Base-by-base conservation (phyloP, 139 green algal genomes). In the Micromonas pusilla region DNA sequence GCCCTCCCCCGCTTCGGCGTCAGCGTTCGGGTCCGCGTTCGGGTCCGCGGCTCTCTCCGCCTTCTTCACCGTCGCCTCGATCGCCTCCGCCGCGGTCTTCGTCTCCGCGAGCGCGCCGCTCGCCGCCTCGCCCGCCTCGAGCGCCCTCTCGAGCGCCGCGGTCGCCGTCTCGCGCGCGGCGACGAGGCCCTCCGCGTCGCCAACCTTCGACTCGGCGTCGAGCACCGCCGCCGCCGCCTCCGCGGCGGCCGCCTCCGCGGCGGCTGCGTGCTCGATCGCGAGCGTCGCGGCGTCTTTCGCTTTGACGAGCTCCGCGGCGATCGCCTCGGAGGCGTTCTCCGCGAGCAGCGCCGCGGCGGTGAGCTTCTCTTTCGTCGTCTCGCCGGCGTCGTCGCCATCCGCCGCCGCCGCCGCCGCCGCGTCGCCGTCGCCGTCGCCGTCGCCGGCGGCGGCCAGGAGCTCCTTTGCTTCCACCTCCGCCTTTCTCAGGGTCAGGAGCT, bases 401-500 rank as follows among this genome's bases (percentile, higher is more conserved):
- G 78, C 72, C 45, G 92, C 72, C 80, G 91, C 65, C 25, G 80
- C 83, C 52, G 79, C 45, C 9, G 9, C 62, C 4, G 87, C 90
- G 72, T 89, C 82, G 16, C 91, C 79, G 83, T 94, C 88, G 0
- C n/a, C n/a, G n/a, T n/a, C n/a, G 90, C 88, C 28, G 81, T 84
- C 80, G 92, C n/a, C n/a, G n/a, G n/a, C 92, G 31, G 84, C 84
- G 0, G 72, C 70, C 34, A 94, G 85, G 80, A 94, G 87, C 79
- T 91, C 82, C 16, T 73, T 71, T 0, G 88, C 90, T 3, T 86
- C 87, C 0, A 64, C 81, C 72, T 89, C 84, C 9, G 67, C 67
- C 26, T 33, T 32, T 6, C 63, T 5, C 26, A 32, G 63, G 26
- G 9, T 6, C 63, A 37, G 63, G 63, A 70, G 26, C 6, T 33